Evolutionary conservation across 306 rosid species (phyloP).

Genomic region (Cercis canadensis): DNA sequence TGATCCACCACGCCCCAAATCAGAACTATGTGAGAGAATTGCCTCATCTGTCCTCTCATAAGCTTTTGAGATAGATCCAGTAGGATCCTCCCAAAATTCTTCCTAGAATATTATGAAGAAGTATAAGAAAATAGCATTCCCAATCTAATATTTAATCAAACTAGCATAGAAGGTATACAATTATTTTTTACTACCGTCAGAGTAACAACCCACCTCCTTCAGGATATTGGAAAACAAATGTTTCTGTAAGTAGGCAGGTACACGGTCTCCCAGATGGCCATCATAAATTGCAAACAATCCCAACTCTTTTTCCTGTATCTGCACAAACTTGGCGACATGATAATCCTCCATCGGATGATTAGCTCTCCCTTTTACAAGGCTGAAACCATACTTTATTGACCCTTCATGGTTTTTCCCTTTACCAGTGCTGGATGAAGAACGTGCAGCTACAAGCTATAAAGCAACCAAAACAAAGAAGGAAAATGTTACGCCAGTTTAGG

Average conservation of each 20-base stretch:
- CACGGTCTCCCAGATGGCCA: conserved; percentile 89
- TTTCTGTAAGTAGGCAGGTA: conserved; percentile 89
- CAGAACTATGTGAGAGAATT: conserved; percentile 87
- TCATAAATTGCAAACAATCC: conserved; percentile 95
- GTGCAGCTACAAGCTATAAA: conserved; percentile 60
- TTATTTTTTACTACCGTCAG: conserved; percentile 18
- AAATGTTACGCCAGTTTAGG: conserved; percentile 30
- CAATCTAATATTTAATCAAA: conserved; percentile 13
- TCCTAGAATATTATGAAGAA: conserved; percentile 55
- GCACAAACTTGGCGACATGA: conserved; percentile 88
- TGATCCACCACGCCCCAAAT: conserved; percentile 95
- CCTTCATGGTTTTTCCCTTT: conserved; percentile 79
- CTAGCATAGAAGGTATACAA: conserved; percentile 20
- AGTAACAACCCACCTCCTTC: conserved; percentile 65
- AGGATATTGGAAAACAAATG: conserved; percentile 79
- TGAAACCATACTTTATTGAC: conserved; percentile 80
- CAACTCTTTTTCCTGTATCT: conserved; percentile 66
- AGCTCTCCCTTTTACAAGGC: conserved; percentile 89
- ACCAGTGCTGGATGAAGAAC: conserved; percentile 77
- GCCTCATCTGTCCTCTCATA: conserved; percentile 88
- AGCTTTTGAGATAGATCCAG: conserved; percentile 78
- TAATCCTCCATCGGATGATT: conserved; percentile 99
- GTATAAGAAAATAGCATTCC: conserved; percentile 28
- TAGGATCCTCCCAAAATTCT: conserved; percentile 85
- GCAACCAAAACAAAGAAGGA: conserved; percentile 29